Percentiles rank a stretch among this genome's conserved stretches.
These are phyloP conservation scores for Austroboletus eburneus DNA, from an alignment of 768 basidiomycete genomes.

Conservation along the genomic window DNA sequence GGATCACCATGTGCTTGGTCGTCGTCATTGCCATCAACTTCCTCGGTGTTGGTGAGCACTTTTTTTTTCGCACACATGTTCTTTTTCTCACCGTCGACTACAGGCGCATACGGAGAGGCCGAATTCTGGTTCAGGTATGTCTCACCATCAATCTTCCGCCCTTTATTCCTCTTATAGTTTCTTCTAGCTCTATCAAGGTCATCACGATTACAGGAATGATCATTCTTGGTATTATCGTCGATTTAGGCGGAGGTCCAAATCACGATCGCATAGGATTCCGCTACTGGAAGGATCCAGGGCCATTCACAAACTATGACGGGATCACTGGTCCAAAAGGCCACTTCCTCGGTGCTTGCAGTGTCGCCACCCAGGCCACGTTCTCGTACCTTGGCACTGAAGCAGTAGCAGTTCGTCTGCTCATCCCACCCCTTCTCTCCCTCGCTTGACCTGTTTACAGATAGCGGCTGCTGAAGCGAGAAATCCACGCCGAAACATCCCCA, in stretches of 20 bases:
- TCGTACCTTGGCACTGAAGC: slow-evolving; percentile 57
- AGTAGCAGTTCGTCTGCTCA: slow-evolving; percentile 33
- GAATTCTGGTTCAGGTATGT: slow-evolving; percentile 47
- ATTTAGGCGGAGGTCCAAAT: slow-evolving; percentile 54
- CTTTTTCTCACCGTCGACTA: background rate
- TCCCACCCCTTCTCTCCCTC: background rate
- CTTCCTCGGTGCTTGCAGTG: slow-evolving; percentile 50
- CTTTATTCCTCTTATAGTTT: background rate
- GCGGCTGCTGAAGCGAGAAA: slow-evolving; percentile 50
- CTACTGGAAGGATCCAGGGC: slow-evolving; percentile 52
- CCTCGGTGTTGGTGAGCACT: slow-evolving; percentile 35
- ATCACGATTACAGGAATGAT: slow-evolving; percentile 42
- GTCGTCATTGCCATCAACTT: slow-evolving; percentile 47
- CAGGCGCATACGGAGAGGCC: slow-evolving; percentile 42
- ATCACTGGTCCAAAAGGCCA: slow-evolving; percentile 43
- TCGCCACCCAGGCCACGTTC: slow-evolving; percentile 57
- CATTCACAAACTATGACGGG: slow-evolving; percentile 43
- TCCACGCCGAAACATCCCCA: slow-evolving; percentile 42
- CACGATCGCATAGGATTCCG: slow-evolving; percentile 48
- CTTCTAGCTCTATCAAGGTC: slow-evolving; percentile 47
- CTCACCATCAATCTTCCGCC: background rate
- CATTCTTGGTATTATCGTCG: slow-evolving; percentile 43
- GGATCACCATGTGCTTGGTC: slow-evolving; percentile 49
- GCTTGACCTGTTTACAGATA: slow-evolving; percentile 22
- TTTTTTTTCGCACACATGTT: background rate